phyloP scores from a whole-genome alignment of 371 early-diverging fungal genomes.

The Actinomucor elegans region DNA sequence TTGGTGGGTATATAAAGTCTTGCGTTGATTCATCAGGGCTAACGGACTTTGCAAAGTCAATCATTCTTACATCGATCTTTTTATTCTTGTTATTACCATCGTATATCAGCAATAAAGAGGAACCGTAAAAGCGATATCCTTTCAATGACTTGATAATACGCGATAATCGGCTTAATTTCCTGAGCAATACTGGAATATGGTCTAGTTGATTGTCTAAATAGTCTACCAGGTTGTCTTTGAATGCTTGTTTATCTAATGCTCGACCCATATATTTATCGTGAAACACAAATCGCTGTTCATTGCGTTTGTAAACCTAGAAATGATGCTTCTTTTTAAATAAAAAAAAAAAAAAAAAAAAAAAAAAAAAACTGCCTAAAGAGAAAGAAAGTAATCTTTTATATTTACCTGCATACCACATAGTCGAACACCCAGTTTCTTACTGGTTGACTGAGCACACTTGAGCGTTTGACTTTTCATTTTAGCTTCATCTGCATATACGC shows the following conservation, averaged over 20 bases:
- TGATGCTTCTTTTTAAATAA: no score
- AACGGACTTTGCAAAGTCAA: conserved; percentile 90
- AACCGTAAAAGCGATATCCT: conserved; percentile 88
- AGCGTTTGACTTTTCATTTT: conserved; percentile 79
- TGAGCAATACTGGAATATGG: conserved; percentile 75
- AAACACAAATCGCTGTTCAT: conserved; percentile 51
- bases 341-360: no score
- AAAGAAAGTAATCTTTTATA: no score
- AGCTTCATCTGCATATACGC: conserved; percentile 72
- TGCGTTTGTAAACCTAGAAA: conserved; percentile 50
- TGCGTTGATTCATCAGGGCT: conserved; percentile 25
- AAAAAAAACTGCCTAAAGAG: no score
- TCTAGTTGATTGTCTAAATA: conserved; percentile 78
- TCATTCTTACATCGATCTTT: conserved; percentile 75
- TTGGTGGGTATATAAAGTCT: conserved; percentile 59
- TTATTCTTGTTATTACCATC: conserved; percentile 23
- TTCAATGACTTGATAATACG: conserved; percentile 69
- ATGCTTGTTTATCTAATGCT: conserved; percentile 68
- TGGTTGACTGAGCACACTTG: conserved; percentile 86
- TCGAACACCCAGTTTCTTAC: conserved; percentile 81
- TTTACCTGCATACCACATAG: conserved; percentile 85
- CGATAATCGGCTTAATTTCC: conserved; percentile 68
- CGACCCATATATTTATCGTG: conserved; percentile 96
- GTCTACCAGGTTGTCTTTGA: conserved; percentile 68
- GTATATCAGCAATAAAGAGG: conserved; percentile 81